Evolutionary conservation across 257 asterid species (phyloP), one percentile per base, ranked within the genome.

Genomic region (Henckelia pumila): DNA sequence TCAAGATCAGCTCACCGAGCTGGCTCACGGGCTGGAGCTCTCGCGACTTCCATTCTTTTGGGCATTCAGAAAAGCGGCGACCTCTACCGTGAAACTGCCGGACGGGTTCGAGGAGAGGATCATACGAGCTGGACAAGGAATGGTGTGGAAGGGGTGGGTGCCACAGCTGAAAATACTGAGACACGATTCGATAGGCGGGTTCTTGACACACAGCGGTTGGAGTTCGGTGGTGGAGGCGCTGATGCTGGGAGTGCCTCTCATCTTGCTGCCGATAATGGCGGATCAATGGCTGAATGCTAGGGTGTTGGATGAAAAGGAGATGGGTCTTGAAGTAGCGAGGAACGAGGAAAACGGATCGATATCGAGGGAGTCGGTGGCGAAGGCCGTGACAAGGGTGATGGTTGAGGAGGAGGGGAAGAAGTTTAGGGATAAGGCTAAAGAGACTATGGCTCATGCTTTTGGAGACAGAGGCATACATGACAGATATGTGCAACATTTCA

Each of bases 161-260:
- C 84, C 84, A 8, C 84, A 80, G 30, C 5, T 73, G 37, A 73
- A 70, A 32, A 64, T 80, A 62, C 50, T 76, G 35, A 65, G 78
- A 32, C 80, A 79, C 61, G 80, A 64, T 13, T 75, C 78, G 5
- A 65, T 79, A 1, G 80, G 83, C 9, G 80, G 78, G 14, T 60
- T 75, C 73, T 68, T 79, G 76, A 64, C 65, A 14, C 84, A 75
- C 68, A 75, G 76, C 6, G 84, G 84, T 1, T 76, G 80, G 84
- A 73, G 75, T 64, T 73, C 84, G 0, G 84, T 80, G 4, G 68
- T 76, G 50, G 81, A 80, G 59, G 82, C 82, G 2, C 22, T 76
- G 35, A 59, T 52, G 14, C 61, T 53, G 49, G 78, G 75, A 14
- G 59, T 32, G 32, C 24, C 68, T 4, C 52, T 80, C 0, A 63